Conservation (phyloP, 2,329 filamentous ascomycete genomes). For the Xylaria sp. region DNA sequence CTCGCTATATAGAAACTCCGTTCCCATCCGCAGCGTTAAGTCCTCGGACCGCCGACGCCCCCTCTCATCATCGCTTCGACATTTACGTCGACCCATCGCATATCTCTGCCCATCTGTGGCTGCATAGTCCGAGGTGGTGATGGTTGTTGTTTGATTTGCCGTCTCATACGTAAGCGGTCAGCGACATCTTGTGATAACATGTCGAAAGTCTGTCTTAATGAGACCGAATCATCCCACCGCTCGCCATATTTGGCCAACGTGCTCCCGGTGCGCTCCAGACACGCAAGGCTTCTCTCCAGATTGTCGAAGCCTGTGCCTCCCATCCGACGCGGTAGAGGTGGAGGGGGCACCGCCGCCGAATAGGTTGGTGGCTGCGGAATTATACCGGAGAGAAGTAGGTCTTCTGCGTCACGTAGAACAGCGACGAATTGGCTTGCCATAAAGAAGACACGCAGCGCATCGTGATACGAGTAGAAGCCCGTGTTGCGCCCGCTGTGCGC, state of each 20-base stretch:
- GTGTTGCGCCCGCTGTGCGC: constrained; percentile 68
- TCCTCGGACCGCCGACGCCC: constrained; percentile 39
- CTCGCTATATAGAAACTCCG: constrained; percentile 5
- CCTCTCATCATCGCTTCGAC: constrained; percentile 57
- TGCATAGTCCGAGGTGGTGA: constrained; percentile 47
- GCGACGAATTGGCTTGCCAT: constrained; percentile 73
- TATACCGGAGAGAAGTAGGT: constrained; percentile 65
- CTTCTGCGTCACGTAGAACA: constrained; percentile 67
- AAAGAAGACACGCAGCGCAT: constrained; percentile 85
- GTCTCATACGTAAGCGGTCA: constrained; percentile 55
- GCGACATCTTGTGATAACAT: constrained; percentile 59
- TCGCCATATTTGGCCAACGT: constrained; percentile 68
- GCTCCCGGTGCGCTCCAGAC: constrained; percentile 64
- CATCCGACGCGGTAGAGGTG: constrained; percentile 63
- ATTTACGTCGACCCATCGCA: constrained; percentile 60
- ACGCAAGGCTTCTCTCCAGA: constrained; percentile 65
- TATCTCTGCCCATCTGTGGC: constrained; percentile 49
- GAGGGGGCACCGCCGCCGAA: constrained; percentile 59
- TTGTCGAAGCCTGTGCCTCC: constrained; percentile 59
- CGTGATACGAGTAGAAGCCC: constrained; percentile 85
- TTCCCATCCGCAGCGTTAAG: constrained; percentile 6
- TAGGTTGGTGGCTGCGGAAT: constrained; percentile 58
- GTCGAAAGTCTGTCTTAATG: constrained; percentile 66
- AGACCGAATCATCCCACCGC: constrained; percentile 67
- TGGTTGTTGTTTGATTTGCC: constrained; percentile 53